Evolutionary conservation across 805 yeast species (phyloP).

Genomic region (Ogataea siamensis): DNA sequence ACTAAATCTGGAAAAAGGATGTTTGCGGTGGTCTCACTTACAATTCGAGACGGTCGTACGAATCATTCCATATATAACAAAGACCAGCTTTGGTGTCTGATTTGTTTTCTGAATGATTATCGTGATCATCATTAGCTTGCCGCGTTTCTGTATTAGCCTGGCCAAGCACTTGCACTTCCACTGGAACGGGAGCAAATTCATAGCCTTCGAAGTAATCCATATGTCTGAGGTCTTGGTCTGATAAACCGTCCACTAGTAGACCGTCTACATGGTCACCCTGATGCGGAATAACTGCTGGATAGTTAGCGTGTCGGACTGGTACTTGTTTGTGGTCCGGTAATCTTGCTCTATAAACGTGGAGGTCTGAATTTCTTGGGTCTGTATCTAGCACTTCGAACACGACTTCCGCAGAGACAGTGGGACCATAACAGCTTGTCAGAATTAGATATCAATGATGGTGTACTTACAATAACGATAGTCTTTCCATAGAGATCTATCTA

Average conservation of each 20-base stretch:
- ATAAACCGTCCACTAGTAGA: conserved; percentile 14
- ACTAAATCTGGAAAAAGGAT: conserved; percentile 7
- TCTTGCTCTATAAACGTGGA: conserved; percentile 14
- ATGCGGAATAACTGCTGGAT: conserved; percentile 17
- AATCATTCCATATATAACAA: conserved; percentile 16
- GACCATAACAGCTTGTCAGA: conserved; percentile 19
- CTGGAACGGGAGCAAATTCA: conserved; percentile 11
- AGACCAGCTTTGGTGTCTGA: neutral
- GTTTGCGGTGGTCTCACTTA: neutral
- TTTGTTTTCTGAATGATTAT: neutral
- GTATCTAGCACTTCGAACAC: conserved; percentile 16
- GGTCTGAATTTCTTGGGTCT: conserved; percentile 2
- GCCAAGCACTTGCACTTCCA: conserved; percentile 4
- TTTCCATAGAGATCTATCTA: conserved; percentile 3
- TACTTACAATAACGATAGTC: conserved; percentile 14
- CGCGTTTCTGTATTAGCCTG: neutral
- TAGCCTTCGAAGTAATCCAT: conserved; percentile 25
- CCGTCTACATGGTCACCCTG: conserved; percentile 9
- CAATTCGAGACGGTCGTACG: conserved; percentile 10
- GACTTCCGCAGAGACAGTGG: conserved; percentile 14
- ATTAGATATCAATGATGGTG: neutral
- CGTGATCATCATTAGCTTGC: neutral
- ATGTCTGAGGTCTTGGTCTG: conserved; percentile 13
- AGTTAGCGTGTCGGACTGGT: conserved; percentile 15
- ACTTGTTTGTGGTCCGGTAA: conserved; percentile 13